phyloP scores from a whole-genome alignment of 768 basidiomycete species.

The Leccinum broughii region DNA sequence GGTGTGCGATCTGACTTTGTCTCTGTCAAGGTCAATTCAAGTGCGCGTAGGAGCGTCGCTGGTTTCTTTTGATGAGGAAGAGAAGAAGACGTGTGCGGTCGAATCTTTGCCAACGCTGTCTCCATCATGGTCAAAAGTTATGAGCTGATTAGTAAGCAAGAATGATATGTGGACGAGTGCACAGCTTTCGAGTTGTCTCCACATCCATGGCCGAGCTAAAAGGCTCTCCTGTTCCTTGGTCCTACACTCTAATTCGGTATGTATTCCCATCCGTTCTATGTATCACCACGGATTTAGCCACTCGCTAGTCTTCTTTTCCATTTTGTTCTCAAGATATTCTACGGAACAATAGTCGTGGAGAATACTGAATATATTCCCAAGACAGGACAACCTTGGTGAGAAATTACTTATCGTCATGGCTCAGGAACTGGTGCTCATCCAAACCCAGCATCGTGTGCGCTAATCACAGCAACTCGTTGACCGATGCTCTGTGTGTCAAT shows the following conservation, averaged over 20 bases:
- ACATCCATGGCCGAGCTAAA: conserved; percentile 29
- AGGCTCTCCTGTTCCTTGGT: conserved; percentile 54
- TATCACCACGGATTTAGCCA: not conserved
- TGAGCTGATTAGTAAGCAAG: not conserved
- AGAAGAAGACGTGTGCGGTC: conserved; percentile 78
- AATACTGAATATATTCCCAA: conserved; percentile 68
- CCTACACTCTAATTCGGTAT: conserved; percentile 69
- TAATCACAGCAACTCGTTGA: conserved; percentile 85
- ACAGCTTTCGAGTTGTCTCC: conserved; percentile 5
- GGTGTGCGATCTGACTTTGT: conserved; percentile 66
- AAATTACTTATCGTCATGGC: not conserved
- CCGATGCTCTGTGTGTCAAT: conserved; percentile 74
- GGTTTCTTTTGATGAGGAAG: conserved; percentile 89
- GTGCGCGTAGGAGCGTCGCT: conserved; percentile 77
- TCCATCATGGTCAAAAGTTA: conserved; percentile 45
- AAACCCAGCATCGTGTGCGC: conserved; percentile 71
- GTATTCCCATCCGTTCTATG: conserved; percentile 7
- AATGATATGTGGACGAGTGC: not conserved
- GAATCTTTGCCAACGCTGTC: conserved; percentile 68
- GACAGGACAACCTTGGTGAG: conserved; percentile 73
- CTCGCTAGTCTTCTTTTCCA: conserved; percentile 61
- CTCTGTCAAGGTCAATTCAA: conserved; percentile 79
- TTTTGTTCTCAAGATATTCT: conserved; percentile 89
- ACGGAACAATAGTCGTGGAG: conserved; percentile 85
- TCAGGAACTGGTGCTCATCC: not conserved